Conservation (phyloP, 1,284 basidiomycete genomes). For the Inonotus obliquus region DNA sequence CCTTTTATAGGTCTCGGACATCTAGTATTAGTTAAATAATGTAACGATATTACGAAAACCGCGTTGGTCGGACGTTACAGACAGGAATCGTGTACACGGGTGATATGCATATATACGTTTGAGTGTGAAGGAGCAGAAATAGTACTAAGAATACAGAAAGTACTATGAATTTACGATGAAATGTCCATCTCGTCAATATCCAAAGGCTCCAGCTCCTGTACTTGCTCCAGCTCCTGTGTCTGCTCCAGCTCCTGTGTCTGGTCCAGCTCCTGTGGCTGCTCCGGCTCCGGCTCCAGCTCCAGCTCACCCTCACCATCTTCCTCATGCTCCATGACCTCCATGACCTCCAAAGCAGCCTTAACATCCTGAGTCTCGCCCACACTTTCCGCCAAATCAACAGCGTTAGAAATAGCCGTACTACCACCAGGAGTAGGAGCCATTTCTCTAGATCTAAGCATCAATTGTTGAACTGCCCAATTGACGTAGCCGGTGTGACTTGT, state of each 20-base stretch:
- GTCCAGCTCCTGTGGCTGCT: too few relatives aligned
- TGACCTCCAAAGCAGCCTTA: slow-evolving; percentile 22
- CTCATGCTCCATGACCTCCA: not conserved
- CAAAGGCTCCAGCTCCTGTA: not conserved
- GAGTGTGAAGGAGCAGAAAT: not conserved
- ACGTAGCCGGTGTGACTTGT: slow-evolving; percentile 59
- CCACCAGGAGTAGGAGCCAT: slow-evolving; percentile 26
- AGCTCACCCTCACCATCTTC: too few relatives aligned
- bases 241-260: too few relatives aligned
- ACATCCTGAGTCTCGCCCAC: slow-evolving; percentile 27
- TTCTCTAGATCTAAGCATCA: slow-evolving; percentile 44
- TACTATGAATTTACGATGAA: not conserved
- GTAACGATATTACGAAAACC: slow-evolving; percentile 4
- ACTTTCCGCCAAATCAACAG: slow-evolving; percentile 23
- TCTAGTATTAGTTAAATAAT: slow-evolving; percentile 6
- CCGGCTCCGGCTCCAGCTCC: too few relatives aligned
- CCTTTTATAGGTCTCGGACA: too few relatives aligned
- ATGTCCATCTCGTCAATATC: slow-evolving; percentile 13
- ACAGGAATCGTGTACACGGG: not conserved
- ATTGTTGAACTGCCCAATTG: slow-evolving; percentile 59
- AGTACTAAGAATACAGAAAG: not conserved
- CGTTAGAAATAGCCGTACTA: slow-evolving; percentile 25
- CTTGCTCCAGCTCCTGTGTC: too few relatives aligned
- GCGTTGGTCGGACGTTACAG: not conserved
- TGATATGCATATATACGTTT: not conserved